Base-by-base conservation (phyloP, 106 monocot genomes). In the Agapanthus africanus region DNA sequence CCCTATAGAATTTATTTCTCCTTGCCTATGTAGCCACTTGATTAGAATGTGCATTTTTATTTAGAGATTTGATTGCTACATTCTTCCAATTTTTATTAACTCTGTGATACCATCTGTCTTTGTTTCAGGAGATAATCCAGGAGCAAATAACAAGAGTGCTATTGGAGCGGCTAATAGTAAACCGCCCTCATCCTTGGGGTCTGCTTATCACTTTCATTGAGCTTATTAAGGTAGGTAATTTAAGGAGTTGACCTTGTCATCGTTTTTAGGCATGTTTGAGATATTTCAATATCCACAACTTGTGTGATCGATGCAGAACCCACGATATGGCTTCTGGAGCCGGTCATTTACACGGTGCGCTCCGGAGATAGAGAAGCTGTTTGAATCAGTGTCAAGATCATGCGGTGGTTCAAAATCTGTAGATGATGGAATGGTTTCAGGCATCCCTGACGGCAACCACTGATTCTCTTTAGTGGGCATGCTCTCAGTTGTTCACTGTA, bases 171-270 rank as follows among this genome's bases (percentile, higher is more conserved):
- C 41, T 95, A 60, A 91, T 95, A 30, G 91, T 88, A 28, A 91
- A 91, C 71, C 85, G 91, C 10, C 95, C 95, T 57, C 95, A 91
- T 73, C 95, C 95, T 0, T 95, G 95, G 95, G 95, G 95, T 4
- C 71, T 95, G 40, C 86, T 95, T 3, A 86, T 95, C 41, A 95
- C 95, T 68, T 95, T 95, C 50, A 91, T 95, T 65, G 95, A 95
- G 63, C 73, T 95, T 14, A 88, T 95, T 61, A 95, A 95, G 91
- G 95, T 91, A 85, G 5, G 15, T n/a, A n/a, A n/a, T n/a, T n/a
- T n/a, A n/a, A n/a, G n/a, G n/a, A n/a, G n/a, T n/a, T n/a, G n/a
- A n/a, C n/a, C n/a, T n/a, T n/a, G n/a, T n/a, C n/a, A n/a, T n/a
- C n/a, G n/a, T n/a, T n/a, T n/a, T n/a, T n/a, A n/a, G n/a, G n/a